phyloP scores from a whole-genome alignment of 371 early-diverging fungal genomes.

The Batkoa obscura region DNA sequence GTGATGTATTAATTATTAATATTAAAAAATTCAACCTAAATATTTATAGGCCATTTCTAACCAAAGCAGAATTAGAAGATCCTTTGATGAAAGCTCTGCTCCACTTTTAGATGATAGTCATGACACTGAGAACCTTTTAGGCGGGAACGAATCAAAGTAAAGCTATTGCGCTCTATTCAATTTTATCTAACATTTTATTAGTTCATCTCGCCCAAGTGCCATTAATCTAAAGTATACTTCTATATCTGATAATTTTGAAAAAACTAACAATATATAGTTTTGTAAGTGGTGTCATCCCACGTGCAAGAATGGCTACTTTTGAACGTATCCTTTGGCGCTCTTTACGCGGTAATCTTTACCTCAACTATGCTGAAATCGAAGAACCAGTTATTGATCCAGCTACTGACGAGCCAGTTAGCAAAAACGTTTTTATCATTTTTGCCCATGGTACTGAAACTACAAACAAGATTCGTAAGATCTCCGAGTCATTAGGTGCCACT shows the following conservation, averaged over 20 bases:
- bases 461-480: slow-evolving; percentile 78
- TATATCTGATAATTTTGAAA: neutral
- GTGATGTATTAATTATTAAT: slow-evolving; percentile 23
- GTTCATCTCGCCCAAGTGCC: neutral
- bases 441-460: slow-evolving; percentile 85
- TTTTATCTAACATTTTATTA: neutral
- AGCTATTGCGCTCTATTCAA: too few relatives aligned
- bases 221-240: neutral
- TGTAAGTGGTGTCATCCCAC: slow-evolving; percentile 82
- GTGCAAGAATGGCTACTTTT: slow-evolving; percentile 64
- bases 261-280: slow-evolving; percentile 11
- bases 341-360: slow-evolving; percentile 91
- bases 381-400: slow-evolving; percentile 73
- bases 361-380: slow-evolving; percentile 88
- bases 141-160: too few relatives aligned
- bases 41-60: slow-evolving; percentile 24
- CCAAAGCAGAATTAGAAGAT: slow-evolving; percentile 23
- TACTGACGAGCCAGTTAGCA: slow-evolving; percentile 66
- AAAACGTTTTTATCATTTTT: slow-evolving; percentile 93
- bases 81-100: slow-evolving; percentile 33
- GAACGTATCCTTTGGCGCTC: slow-evolving; percentile 93
- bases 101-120: slow-evolving; percentile 39
- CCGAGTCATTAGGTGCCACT: slow-evolving; percentile 88
- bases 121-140: slow-evolving; percentile 14
- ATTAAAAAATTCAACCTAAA: neutral